Evolutionary conservation across 352 stramenopile genomes (phyloP).

Genomic region (Blastocystis sp.): DNA sequence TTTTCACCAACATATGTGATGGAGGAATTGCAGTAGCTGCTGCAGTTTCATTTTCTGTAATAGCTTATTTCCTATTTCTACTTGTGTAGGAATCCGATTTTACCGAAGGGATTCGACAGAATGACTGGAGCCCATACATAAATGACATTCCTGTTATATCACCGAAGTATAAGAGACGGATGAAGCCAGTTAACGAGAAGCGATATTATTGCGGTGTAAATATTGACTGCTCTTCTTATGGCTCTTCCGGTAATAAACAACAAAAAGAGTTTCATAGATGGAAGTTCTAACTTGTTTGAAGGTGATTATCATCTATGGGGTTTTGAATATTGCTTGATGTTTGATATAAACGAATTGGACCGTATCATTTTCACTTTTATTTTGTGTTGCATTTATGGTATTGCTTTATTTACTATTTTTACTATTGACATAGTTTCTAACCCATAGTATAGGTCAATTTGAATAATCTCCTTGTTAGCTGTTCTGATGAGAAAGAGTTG

Average conservation of each 20-base stretch:
- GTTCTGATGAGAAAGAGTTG: not conserved
- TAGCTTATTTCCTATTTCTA: not conserved
- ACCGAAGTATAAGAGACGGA: not conserved
- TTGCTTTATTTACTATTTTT: too few relatives aligned
- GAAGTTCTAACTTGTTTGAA: not conserved
- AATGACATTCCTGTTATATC: conserved; percentile 26
- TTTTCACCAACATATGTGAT: conserved; percentile 3
- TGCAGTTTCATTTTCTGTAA: conserved; percentile 49
- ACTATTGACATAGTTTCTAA: too few relatives aligned
- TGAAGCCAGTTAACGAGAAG: conserved; percentile 25
- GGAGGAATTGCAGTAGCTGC: not conserved
- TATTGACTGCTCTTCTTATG: conserved; percentile 40
- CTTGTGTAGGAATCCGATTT: conserved; percentile 29
- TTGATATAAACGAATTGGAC: not conserved
- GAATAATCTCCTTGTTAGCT: not conserved
- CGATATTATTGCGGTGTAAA: conserved; percentile 50
- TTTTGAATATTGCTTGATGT: not conserved
- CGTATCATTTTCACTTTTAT: not conserved
- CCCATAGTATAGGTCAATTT: not conserved
- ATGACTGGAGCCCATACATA: not conserved
- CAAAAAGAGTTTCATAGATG: not conserved
- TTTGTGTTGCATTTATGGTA: not conserved
- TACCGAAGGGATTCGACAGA: not conserved
- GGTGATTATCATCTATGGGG: not conserved
- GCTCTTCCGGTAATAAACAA: not conserved